phyloP scores from a whole-genome alignment of 345 rosid species.

The Bretschneidera sinensis region DNA sequence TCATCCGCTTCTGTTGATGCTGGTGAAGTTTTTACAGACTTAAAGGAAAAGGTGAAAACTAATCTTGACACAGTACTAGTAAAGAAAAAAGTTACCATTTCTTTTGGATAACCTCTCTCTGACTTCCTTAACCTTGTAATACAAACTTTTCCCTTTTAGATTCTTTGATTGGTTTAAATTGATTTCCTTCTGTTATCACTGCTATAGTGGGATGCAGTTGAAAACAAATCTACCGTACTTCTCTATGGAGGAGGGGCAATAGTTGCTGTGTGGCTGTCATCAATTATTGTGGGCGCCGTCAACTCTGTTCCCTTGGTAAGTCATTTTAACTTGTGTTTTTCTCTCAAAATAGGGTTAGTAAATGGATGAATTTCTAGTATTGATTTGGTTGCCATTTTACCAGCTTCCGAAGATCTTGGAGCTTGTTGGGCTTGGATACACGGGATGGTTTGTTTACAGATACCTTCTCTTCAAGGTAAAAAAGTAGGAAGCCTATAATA shows the following conservation, averaged over 20 bases:
- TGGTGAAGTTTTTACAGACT: conserved; percentile 65
- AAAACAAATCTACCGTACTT: conserved; percentile 86
- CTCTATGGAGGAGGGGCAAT: conserved; percentile 94
- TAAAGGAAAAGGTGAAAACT: conserved; percentile 77
- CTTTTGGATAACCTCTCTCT: too few species aligned
- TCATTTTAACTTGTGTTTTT: neutral
- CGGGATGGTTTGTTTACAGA: conserved; percentile 99
- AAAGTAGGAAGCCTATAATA: too few species aligned
- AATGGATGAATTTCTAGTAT: neutral
- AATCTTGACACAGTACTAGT: neutral
- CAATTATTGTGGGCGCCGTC: conserved; percentile 77
- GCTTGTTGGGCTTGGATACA: conserved; percentile 92
- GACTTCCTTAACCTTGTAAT: too few species aligned
- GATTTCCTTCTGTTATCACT: conserved; percentile 12
- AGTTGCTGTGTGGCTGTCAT: conserved; percentile 90
- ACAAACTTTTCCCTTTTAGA: neutral
- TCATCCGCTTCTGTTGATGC: conserved; percentile 53
- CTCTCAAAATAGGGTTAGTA: neutral
- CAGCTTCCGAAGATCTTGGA: conserved; percentile 98
- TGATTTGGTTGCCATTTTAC: neutral
- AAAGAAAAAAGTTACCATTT: too few species aligned
- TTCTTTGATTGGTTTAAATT: conserved; percentile 6
- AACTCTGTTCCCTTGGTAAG: conserved; percentile 94
- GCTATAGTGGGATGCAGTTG: conserved; percentile 93
- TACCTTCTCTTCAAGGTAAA: conserved; percentile 99